Conservation (phyloP, 768 basidiomycete genomes). For the Sarcomyxa edulis region DNA sequence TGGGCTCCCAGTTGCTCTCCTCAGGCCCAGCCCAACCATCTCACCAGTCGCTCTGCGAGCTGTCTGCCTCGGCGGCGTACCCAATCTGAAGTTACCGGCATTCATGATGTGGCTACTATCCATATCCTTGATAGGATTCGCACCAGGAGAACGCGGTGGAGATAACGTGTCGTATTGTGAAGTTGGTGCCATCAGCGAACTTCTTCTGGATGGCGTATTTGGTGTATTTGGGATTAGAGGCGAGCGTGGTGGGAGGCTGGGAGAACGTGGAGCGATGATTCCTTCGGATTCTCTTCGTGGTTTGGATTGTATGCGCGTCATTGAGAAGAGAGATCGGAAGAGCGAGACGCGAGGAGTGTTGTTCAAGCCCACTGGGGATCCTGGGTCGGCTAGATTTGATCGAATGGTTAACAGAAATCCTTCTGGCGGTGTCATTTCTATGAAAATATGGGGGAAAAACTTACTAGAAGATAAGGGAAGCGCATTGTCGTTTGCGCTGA, state of each 20-base stretch:
- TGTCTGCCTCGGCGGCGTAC: conserved; percentile 21
- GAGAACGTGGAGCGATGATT: conserved; percentile 62
- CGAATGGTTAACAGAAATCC: no score
- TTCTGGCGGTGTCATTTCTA: no score
- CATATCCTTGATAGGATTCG: no score
- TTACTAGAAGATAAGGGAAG: conserved; percentile 70
- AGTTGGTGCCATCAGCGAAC: conserved; percentile 2
- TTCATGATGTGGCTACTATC: no score
- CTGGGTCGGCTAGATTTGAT: conserved; percentile 34
- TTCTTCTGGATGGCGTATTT: not conserved
- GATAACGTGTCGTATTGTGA: conserved; percentile 24
- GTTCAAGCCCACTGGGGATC: conserved; percentile 29
- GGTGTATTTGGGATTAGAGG: conserved; percentile 1
- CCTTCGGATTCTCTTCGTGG: conserved; percentile 55
- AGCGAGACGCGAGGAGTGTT: conserved; percentile 46
- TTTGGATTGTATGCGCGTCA: conserved; percentile 39
- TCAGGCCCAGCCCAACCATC: conserved; percentile 22
- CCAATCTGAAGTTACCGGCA: conserved; percentile 18
- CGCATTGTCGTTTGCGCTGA: conserved; percentile 96
- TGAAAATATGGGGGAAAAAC: no score
- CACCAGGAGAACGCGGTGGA: conserved; percentile 16
- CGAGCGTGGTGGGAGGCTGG: conserved; percentile 20
- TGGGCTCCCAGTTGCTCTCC: conserved; percentile 10
- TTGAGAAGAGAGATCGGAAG: conserved; percentile 55
- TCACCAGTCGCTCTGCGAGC: conserved; percentile 17